Evolutionary conservation across 306 rosid genomes (phyloP).

Genomic region (Ammopiptanthus mongolicus): DNA sequence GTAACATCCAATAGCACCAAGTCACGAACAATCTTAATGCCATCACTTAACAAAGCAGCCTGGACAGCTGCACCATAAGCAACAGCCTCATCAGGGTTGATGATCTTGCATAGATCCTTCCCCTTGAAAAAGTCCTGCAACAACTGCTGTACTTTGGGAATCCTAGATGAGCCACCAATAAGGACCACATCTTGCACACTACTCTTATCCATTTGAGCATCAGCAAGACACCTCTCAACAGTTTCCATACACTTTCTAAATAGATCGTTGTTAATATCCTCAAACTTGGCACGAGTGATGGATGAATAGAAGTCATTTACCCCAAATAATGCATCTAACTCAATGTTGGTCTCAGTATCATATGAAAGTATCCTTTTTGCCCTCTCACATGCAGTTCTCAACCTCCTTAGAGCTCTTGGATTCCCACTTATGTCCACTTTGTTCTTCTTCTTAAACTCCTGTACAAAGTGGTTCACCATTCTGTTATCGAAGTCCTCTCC

Average conservation of each 20-base stretch:
- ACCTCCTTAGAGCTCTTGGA: not conserved
- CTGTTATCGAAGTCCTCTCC: slow-evolving; percentile 22
- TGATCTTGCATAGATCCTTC: slow-evolving; percentile 41
- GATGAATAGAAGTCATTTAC: not conserved
- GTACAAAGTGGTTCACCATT: slow-evolving; percentile 9
- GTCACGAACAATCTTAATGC: slow-evolving; percentile 23
- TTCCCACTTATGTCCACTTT: not conserved
- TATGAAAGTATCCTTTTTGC: not conserved
- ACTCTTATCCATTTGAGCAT: slow-evolving; percentile 47
- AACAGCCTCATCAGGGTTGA: slow-evolving; percentile 56
- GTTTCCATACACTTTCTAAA: slow-evolving; percentile 38
- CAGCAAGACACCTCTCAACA: slow-evolving; percentile 35
- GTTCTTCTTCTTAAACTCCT: not conserved
- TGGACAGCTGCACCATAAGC: slow-evolving; percentile 58
- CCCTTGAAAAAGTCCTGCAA: slow-evolving; percentile 42
- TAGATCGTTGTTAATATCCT: slow-evolving; percentile 4
- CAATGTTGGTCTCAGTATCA: not conserved
- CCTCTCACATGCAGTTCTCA: not conserved
- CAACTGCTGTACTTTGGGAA: slow-evolving; percentile 46
- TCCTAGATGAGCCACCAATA: slow-evolving; percentile 51
- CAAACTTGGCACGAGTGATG: not conserved
- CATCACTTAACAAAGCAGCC: slow-evolving; percentile 44
- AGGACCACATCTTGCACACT: slow-evolving; percentile 42
- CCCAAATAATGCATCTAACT: not conserved
- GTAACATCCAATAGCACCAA: slow-evolving; percentile 39